A percentile compares a stretch with the other conserved stretches of the same genome.
Conservation (phyloP, 2,329 filamentous ascomycete species). For the Biscogniauxia mediterranea region DNA sequence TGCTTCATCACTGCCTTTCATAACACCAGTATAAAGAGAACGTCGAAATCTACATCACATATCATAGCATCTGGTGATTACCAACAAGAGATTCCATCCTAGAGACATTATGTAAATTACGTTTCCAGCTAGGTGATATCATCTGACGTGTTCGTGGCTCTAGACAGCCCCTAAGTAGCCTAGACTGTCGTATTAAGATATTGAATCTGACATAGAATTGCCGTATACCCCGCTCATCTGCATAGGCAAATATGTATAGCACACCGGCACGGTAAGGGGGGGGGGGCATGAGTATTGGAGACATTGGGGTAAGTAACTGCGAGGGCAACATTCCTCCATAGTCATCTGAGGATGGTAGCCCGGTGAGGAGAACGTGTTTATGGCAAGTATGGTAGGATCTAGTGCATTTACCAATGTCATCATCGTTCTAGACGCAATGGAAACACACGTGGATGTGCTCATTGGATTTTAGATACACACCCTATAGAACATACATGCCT, state of each 20-base stretch:
- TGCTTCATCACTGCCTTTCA: no score
- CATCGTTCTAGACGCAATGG: neutral
- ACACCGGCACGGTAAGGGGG: neutral
- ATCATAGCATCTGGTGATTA: neutral
- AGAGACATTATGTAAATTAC: neutral
- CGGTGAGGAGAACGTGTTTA: no score
- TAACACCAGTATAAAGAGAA: no score
- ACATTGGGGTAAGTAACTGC: neutral
- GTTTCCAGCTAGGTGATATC: neutral
- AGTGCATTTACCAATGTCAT: neutral
- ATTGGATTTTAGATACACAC: neutral
- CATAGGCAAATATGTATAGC: neutral
- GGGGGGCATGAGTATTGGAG: neutral
- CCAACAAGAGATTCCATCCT: neutral
- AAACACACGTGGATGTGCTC: neutral
- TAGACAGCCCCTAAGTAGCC: neutral
- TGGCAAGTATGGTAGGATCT: no score
- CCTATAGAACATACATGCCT: neutral
- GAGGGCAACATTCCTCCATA: neutral
- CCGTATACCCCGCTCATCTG: neutral
- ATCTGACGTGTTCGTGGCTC: neutral
- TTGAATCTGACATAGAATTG: neutral
- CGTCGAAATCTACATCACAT: neutral
- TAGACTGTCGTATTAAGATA: neutral
- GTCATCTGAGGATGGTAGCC: no score